These are phyloP conservation scores for Chenopodium album DNA, from an alignment of 148 eudicot genomes.

Conservation along the genomic window DNA sequence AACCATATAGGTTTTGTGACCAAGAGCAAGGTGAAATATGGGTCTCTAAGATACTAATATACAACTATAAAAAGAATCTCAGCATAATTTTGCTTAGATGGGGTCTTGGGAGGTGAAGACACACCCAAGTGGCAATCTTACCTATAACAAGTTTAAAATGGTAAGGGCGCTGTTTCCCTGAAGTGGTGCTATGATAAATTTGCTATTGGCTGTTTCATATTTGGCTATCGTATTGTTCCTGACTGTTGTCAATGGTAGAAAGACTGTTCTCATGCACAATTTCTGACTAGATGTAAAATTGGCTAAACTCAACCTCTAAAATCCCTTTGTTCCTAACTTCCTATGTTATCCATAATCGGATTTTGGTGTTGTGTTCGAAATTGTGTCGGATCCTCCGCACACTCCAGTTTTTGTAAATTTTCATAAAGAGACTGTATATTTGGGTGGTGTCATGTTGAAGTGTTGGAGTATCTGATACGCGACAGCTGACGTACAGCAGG, in stretches of 20 bases:
- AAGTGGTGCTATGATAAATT: not conserved
- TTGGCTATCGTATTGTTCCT: not conserved
- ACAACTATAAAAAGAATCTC: not conserved
- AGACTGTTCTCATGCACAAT: not conserved
- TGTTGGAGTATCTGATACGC: too few relatives aligned
- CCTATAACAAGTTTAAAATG: not conserved
- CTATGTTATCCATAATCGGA: too few relatives aligned
- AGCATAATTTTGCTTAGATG: not conserved
- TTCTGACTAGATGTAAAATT: not conserved
- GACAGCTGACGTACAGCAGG: too few relatives aligned
- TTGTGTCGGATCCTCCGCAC: too few relatives aligned
- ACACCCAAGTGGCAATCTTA: not conserved
- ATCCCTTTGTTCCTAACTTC: not conserved
- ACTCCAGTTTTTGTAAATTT: too few relatives aligned
- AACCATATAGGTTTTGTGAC: not conserved
- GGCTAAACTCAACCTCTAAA: not conserved
- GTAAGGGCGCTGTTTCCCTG: not conserved
- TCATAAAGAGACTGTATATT: too few relatives aligned
- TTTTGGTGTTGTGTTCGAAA: too few relatives aligned
- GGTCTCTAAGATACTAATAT: not conserved
- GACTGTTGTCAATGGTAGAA: too few relatives aligned
- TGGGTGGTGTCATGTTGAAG: too few relatives aligned
- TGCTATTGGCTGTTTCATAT: not conserved
- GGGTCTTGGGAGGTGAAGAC: not conserved
- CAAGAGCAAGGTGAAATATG: not conserved